Percentiles rank a stretch among this genome's conserved stretches.
These are phyloP conservation scores for Alternaria angustiovoidea DNA, from an alignment of 2,329 filamentous ascomycete species.

Conservation along the genomic window DNA sequence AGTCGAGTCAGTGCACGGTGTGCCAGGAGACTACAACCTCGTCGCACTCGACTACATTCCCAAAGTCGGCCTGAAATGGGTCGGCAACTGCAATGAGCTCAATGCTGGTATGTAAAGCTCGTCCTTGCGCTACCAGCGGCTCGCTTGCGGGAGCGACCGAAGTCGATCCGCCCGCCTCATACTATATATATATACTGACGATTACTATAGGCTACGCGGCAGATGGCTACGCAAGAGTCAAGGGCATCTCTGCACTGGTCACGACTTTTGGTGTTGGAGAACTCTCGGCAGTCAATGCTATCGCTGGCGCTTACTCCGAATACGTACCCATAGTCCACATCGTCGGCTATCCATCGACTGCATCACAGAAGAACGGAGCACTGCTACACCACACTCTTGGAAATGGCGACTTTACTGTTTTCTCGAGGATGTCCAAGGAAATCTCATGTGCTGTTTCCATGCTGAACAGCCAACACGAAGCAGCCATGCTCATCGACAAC, in stretches of 20 bases:
- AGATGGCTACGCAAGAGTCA: constrained; percentile 57
- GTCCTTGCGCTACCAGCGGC: not conserved
- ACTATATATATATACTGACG: constrained; percentile 3
- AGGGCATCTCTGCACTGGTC: constrained; percentile 56
- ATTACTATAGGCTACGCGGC: constrained; percentile 54
- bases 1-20: constrained; percentile 57
- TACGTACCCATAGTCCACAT: constrained; percentile 59
- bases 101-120: constrained; percentile 58
- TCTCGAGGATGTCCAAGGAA: constrained; percentile 76
- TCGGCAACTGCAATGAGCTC: constrained; percentile 69
- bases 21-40: constrained; percentile 56
- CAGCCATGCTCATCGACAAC: constrained; percentile 78
- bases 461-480: constrained; percentile 73
- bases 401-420: constrained; percentile 79
- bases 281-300: constrained; percentile 57
- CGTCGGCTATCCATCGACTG: constrained; percentile 55
- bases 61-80: constrained; percentile 63
- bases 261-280: constrained; percentile 60
- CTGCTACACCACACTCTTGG: constrained; percentile 59
- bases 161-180: not conserved
- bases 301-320: constrained; percentile 59
- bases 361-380: constrained; percentile 52
- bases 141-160: constrained; percentile 9
- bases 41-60: constrained; percentile 66
- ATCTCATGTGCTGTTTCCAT: constrained; percentile 77